phyloP scores from a whole-genome alignment of 495 filamentous ascomycete species.

The Aspergillus nanangensis region DNA sequence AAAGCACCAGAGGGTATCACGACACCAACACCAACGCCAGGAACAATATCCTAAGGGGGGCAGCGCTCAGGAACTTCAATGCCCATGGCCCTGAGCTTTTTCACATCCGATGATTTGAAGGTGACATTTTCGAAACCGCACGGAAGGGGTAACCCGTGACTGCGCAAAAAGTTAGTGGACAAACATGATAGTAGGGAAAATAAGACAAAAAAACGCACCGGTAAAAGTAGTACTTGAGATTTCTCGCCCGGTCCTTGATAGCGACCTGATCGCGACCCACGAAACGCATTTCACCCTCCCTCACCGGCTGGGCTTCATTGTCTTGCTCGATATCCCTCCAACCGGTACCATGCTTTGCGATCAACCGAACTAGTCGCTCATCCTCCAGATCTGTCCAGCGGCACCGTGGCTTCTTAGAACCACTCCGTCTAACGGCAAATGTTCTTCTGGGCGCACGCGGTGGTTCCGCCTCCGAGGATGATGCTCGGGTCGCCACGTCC shows the following conservation, averaged over 20 bases:
- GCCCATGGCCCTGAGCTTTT: constrained; percentile 4
- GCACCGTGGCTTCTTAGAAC: background rate
- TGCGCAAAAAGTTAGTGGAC: constrained; percentile 2
- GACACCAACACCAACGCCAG: no score
- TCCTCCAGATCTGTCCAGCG: constrained; percentile 23
- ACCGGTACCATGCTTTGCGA: constrained; percentile 12
- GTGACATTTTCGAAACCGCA: constrained; percentile 13
- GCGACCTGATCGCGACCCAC: constrained; percentile 72
- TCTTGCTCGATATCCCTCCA: constrained; percentile 27
- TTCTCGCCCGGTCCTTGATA: constrained; percentile 79
- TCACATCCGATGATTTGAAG: constrained; percentile 8
- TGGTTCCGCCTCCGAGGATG: background rate
- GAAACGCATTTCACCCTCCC: constrained; percentile 19
- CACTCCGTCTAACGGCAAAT: background rate
- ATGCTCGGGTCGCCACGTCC: background rate
- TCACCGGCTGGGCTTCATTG: constrained; percentile 18
- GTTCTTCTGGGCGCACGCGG: background rate
- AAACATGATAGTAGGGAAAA: background rate
- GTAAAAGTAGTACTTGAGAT: constrained; percentile 38
- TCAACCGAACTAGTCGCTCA: constrained; percentile 21
- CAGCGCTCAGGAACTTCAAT: background rate
- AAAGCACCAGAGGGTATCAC: no score
- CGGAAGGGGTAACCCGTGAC: constrained; percentile 3
- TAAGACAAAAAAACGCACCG: constrained; percentile 14
- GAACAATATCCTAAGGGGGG: background rate